Evolutionary conservation across 2,329 filamentous ascomycete species (phyloP), one percentile per base, ranked within the genome.

Genomic region (Alternaria sp.): DNA sequence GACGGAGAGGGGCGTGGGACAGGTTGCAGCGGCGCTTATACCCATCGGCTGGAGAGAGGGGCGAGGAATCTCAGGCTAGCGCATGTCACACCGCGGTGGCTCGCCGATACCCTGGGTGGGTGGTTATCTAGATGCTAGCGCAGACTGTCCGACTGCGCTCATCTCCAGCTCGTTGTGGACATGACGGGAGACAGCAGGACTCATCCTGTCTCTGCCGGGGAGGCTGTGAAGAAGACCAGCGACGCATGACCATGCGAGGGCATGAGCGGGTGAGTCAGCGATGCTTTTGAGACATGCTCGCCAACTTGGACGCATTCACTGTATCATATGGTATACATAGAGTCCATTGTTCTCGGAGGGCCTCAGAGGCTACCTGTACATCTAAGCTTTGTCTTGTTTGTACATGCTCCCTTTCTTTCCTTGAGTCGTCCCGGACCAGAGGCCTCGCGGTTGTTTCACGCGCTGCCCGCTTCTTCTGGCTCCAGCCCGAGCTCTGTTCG

Each of bases 21-120:
- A 94, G 70, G 88, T 98, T 61, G 94, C 93, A 28, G 94, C 92
- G 2, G 94, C 93, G 9, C 76, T 99, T 78, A 86, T 98, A 77
- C 93, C 93, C 0, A 84, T 95, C 52, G 93, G 92, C 2, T 96
- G 92, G 91, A 86, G 83, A 69, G 89, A 91, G 58, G 65, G 50
- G 6, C 58, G 66, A 42, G 62, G 59, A 68, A 44, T 45, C 13
- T 28, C 44, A 3, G 7, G 23, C 8, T 48, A 36, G 21, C 31
- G 6, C 14, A 48, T 24, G 6, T 10, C 21, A 36, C 21, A 21
- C 44, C 14, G 8, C 5, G 8, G 2, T 34, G 21, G 21, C 4
- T 48, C 31, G 4, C 33, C n/a, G 21, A n/a, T 34, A 34, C 21
- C 13, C 23, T 48, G 31, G 8, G 11, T 48, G 31, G 8, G 11